A percentile compares a stretch with the other conserved stretches of the same genome.
Conservation (phyloP, 495 filamentous ascomycete species). For the Entonaema liquescens region DNA sequence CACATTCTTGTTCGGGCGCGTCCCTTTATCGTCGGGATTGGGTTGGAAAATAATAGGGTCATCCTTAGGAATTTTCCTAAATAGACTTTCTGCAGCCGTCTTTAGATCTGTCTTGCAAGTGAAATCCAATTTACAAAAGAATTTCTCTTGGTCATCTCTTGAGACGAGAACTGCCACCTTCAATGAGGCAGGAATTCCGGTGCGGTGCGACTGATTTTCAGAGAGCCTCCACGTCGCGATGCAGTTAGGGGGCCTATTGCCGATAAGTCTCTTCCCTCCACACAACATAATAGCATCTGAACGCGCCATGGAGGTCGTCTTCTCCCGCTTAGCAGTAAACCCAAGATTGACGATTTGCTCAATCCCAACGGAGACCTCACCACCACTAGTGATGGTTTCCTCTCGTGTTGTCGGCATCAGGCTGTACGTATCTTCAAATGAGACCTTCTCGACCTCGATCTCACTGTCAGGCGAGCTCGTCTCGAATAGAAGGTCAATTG, state of each 20-base stretch:
- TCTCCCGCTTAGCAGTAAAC: neutral
- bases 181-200: neutral
- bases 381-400: neutral
- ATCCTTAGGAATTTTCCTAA: neutral
- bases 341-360: neutral
- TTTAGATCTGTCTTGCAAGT: conserved; percentile 15
- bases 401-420: neutral
- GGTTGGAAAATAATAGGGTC: neutral
- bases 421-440: neutral
- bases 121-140: conserved; percentile 6
- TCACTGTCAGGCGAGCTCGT: neutral
- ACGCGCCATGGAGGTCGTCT: neutral
- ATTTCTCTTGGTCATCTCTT: conserved; percentile 12
- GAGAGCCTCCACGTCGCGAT: neutral
- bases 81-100: neutral
- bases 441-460: neutral
- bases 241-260: neutral
- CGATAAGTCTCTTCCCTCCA: neutral
- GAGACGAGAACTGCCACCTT: conserved; percentile 10
- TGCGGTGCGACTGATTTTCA: neutral
- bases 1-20: neutral
- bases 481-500: neutral
- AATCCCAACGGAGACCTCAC: neutral
- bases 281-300: neutral
- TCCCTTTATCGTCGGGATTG: neutral